Evolutionary conservation across 2,329 filamentous ascomycete species (phyloP), one percentile per base, ranked within the genome.

Genomic region (Coniochaeta sp.): DNA sequence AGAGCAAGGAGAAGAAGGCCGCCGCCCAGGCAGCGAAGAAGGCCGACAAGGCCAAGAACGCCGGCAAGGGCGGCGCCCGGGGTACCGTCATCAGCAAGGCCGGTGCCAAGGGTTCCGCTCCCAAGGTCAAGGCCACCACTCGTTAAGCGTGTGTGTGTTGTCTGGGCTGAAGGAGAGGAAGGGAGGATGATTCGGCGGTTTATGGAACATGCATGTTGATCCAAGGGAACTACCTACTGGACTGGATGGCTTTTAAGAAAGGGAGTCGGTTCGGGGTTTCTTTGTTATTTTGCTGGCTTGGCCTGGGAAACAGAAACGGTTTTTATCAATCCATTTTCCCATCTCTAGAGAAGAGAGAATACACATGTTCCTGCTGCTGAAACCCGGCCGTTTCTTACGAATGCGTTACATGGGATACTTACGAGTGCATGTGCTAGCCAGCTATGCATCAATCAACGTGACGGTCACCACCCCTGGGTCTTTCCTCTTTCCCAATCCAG

Each of bases 1-100:
- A 95, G 73, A 89, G 85, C 79, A 99, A 99, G 88, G 91, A 95
- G 75, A 96, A 97, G 91, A 95, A 95, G 83, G 79, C 85, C 62
- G 91, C 85, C 59, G 82, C 84, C 58, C 86, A 89, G 76, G 88
- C 84, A 72, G 85, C 84, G 74, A 99, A 97, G 90, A 99, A 97
- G 89, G 88, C 89, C 55, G 91, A 97, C 79, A 99, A 99, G 90
- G 94, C 94, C 67, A 97, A 97, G 89, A 80, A 66, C 68, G 82
- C 85, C 63, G 77, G 85, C 71, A 87, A 89, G 78, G 91, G 90
- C 70, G 83, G 91, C 79, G 79, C 82, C 63, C 73, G 76, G 67
- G 60, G 60, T 51, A 85, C 88, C 74, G 89, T 95, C 72, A 79
- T 86, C 73, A 91, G 90, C 85, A 99, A 99, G 89, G 90, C 96